Evolutionary conservation across 768 basidiomycete genomes (phyloP).

Genomic region (Infundibulicybe gibba): DNA sequence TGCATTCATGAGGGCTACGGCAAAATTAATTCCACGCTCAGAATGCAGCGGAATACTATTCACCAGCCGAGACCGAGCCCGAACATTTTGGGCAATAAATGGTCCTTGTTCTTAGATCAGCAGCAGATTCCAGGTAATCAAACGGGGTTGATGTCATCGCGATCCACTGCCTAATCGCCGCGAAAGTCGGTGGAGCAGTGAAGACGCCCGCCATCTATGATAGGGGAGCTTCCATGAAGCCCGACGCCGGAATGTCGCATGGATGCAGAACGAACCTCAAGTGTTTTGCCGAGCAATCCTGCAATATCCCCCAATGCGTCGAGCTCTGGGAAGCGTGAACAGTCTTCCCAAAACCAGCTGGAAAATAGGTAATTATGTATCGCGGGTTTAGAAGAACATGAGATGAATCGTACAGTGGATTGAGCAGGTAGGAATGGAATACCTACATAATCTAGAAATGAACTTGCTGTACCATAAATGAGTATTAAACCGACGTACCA

Average conservation of each 20-base stretch:
- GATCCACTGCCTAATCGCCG: neutral
- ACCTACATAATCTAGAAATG: neutral
- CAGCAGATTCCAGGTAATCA: neutral
- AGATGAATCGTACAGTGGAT: neutral
- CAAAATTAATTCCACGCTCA: no score
- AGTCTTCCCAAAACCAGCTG: neutral
- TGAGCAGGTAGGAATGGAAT: neutral
- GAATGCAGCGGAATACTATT: no score
- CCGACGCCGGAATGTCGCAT: neutral
- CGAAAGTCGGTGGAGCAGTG: neutral
- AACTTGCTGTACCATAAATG: neutral
- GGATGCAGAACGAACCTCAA: no score
- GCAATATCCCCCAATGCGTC: no score
- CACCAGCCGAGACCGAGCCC: no score
- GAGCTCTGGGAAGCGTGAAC: neutral
- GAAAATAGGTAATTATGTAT: neutral
- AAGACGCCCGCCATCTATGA: neutral
- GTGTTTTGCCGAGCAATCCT: no score
- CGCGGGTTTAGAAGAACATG: neutral
- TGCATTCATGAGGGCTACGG: conserved; percentile 29
- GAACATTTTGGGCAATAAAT: neutral
- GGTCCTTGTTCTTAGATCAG: neutral
- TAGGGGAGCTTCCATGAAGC: neutral
- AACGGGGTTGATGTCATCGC: neutral
- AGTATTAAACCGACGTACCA: conserved; percentile 21